Percentiles rank a stretch among this genome's conserved stretches.
Conservation (phyloP, 495 filamentous ascomycete genomes). For the Usnea hakonensis region DNA sequence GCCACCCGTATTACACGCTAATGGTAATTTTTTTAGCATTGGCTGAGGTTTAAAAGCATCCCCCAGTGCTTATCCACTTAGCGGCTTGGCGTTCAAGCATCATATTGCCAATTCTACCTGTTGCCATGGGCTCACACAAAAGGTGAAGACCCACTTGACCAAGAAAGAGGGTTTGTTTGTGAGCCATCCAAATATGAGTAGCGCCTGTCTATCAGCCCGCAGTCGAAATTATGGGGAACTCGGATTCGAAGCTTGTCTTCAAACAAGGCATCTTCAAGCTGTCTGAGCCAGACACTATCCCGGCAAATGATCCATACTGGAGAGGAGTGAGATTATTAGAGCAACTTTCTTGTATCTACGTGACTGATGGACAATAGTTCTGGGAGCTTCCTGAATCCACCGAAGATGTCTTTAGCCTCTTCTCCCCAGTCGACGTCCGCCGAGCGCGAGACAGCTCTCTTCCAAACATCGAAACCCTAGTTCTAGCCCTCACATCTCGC, state of each 20-base stretch:
- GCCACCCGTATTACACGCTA: too few species aligned
- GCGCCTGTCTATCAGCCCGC: not conserved
- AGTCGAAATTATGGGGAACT: conserved; percentile 71
- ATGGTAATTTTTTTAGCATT: too few species aligned
- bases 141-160: not conserved
- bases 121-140: not conserved
- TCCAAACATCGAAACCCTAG: conserved; percentile 84
- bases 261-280: conserved; percentile 98
- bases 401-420: conserved; percentile 95
- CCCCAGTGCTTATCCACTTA: too few species aligned
- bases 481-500: conserved; percentile 72
- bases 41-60: too few species aligned
- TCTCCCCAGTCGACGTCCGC: conserved; percentile 87
- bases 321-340: conserved; percentile 55
- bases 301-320: conserved; percentile 89
- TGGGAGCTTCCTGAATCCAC: conserved; percentile 95
- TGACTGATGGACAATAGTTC: conserved; percentile 52
- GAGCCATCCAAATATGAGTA: not conserved
- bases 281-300: conserved; percentile 81
- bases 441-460: conserved; percentile 79
- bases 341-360: conserved; percentile 11
- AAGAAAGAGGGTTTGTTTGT: not conserved
- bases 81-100: not conserved
- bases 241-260: conserved; percentile 98
- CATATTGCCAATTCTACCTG: not conserved